These are phyloP conservation scores for Neurospora sp. DNA, from an alignment of 495 filamentous ascomycete genomes.

Conservation along the genomic window DNA sequence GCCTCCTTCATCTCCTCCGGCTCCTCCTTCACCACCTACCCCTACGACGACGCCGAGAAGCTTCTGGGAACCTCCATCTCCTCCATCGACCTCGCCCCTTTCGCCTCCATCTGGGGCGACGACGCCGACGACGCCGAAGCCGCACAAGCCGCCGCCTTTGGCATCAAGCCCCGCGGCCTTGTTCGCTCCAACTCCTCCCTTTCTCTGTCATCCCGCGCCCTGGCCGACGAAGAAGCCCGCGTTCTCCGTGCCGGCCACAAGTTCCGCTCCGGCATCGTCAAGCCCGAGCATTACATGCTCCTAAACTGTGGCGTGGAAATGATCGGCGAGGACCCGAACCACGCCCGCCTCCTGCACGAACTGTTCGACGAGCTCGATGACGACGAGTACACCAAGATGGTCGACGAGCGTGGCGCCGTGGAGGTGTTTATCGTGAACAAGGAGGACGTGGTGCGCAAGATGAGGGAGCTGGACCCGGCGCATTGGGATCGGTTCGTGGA, in stretches of 20 bases:
- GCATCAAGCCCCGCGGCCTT: constrained; percentile 33
- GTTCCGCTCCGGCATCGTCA: constrained; percentile 51
- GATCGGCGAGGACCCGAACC: constrained; percentile 42
- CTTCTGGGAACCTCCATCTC: constrained; percentile 1
- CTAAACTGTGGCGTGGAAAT: constrained; percentile 33
- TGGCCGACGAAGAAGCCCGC: constrained; percentile 81
- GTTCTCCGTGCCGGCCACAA: constrained; percentile 77
- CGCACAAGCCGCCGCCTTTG: constrained; percentile 16
- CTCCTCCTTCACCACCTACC: constrained; percentile 25
- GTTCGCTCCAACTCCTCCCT: constrained; percentile 69
- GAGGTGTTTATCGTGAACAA: constrained; percentile 48
- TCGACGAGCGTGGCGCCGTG: constrained; percentile 45
- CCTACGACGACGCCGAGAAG: constrained; percentile 17
- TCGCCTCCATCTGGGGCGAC: constrained; percentile 17
- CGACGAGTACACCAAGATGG: constrained; percentile 45
- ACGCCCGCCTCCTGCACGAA: constrained; percentile 46
- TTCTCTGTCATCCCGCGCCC: constrained; percentile 65
- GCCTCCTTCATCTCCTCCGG: constrained; percentile 8
- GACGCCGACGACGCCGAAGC: constrained; percentile 30
- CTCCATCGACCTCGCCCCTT: not conserved
- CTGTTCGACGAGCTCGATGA: constrained; percentile 56
- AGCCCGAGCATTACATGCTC: constrained; percentile 34
- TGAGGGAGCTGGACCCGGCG: constrained; percentile 47
- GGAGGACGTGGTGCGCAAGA: constrained; percentile 37
- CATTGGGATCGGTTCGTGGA: constrained; percentile 57